Evolutionary conservation across 2,329 filamentous ascomycete species (phyloP), one percentile per base, ranked within the genome.

Genomic region (Calonectria pteridis): DNA sequence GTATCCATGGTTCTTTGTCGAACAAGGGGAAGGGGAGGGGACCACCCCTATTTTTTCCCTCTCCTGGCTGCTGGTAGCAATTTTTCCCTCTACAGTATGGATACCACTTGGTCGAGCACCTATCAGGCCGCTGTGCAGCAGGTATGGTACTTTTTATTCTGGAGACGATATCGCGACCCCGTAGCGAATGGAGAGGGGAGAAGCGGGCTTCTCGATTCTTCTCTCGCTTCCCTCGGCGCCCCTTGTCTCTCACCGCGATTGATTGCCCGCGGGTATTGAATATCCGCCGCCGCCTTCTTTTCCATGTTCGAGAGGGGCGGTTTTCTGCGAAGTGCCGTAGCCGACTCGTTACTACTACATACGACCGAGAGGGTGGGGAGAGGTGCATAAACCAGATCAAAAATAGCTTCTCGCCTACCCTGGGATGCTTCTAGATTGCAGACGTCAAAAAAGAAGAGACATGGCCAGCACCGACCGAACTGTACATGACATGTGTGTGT

Each of bases 1-100:
- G 66, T 55, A 70, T 70, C 67, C 67, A 64, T 70, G 67, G 67
- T 65, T 64, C 67, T 64, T 49, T 64, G 26, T 35, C 28, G 33
- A 46, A 16, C 55, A 51, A 63, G 67, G 58, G 67, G 31, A 63
- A 13, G n/a, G 58, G 16, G 31, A 40, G 33, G 55, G 55, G 55
- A 59, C 33, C 55, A 62, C 55, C 55, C 55, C 55, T 62, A 62
- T 62, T 62, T 62, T 62, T 28, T 33, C 11, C 31, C 53, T 35
- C 53, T 58, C 53, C 20, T 23, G 53, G 53, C 51, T 55, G 29
- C 18, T 26, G 55, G 55, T 16, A 37, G 35, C 35, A 59, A 33
- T 59, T 59, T 59, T 37, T 20, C 55, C 55, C 35, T 40, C n/a
- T 23, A 28, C 33, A 29, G 23, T 20, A 62, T 35, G 55, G 55